Evolutionary conservation across 257 asterid species (phyloP), one percentile per base, ranked within the genome.

Genomic region (Mentha longifolia): DNA sequence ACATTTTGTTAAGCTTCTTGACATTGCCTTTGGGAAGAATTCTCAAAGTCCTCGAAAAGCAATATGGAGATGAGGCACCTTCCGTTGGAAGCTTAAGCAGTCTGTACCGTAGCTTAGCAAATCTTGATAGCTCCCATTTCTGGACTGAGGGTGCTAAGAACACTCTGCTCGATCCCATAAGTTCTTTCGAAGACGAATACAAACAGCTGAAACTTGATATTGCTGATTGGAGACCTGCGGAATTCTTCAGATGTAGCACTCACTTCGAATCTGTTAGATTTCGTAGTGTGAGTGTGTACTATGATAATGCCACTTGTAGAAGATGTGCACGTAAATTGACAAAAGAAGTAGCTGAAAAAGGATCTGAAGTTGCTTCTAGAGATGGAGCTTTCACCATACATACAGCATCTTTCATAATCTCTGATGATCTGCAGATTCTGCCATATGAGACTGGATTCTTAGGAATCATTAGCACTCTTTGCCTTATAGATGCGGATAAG

Each of bases 1-100:
- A 80, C 9, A 54, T 70, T 43, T n/a, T 80, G 65, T 35, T 76
- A 14, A 73, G 79, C 52, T 72, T 76, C 56, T 59, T 76, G 17
- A 41, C 76, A 0, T n/a, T 80, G 35, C 84, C 84, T 0, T 31
- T 80, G 39, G 81, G 75, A 52, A 45, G 13, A 2, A 75, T 71
- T 10, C 5, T 59, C 17, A 17, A 55, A 25, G n/a, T 57, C 20
- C 42, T 57, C 43, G 13, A 57, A 2, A 57, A 57, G 17, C 42
- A 58, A 0, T 58, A 30, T 7, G 64, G 43, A 6, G 20, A 49
- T 0, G 14, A 35, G 7, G 42, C 58, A 2, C 71, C 73, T 6
- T 15, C 13, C 13, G 13, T 77, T n/a, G 80, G 82, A 28, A 71
- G 78, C 76, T 20, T 76, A 33, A 20, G 30, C 51, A 54, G 61